Percentiles rank a stretch among this genome's conserved stretches.
Conservation (phyloP, 2,329 filamentous ascomycete genomes). For the Emmonsia crescens region DNA sequence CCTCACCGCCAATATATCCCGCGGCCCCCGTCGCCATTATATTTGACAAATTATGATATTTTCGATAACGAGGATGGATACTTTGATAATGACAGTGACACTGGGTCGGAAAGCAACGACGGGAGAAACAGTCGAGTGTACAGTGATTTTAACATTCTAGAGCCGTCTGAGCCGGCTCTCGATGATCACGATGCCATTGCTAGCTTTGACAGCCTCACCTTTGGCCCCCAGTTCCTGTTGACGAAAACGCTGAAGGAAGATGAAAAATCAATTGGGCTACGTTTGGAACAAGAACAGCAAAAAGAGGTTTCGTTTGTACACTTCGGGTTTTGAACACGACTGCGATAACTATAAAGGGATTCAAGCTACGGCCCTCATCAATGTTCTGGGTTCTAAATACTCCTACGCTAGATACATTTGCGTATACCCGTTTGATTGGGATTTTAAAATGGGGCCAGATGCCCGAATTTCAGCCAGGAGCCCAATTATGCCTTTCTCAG, state of each 20-base stretch:
- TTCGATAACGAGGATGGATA: conserved; percentile 29
- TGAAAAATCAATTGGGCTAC: conserved; percentile 13
- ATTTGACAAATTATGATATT: conserved; percentile 35
- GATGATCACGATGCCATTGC: conserved; percentile 15
- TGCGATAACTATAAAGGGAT: background rate
- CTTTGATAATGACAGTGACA: conserved; percentile 10
- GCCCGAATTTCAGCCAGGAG: background rate
- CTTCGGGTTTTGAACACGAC: conserved; percentile 2
- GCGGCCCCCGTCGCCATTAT: conserved; percentile 28
- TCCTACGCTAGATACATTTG: background rate
- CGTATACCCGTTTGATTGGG: background rate
- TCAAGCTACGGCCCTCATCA: background rate
- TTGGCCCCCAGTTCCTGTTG: conserved; percentile 6
- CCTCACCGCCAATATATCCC: conserved; percentile 20
- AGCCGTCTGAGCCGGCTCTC: conserved; percentile 12
- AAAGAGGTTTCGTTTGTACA: conserved; percentile 15
- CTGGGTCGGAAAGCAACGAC: conserved; percentile 6
- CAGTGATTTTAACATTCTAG: conserved; percentile 18
- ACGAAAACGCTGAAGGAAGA: conserved; percentile 6
- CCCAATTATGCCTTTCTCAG: background rate
- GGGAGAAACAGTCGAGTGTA: conserved; percentile 11
- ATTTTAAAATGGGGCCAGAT: background rate
- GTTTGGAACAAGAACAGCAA: conserved; percentile 14
- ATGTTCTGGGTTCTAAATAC: background rate
- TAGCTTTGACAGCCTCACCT: conserved; percentile 11